Evolutionary conservation across 306 rosid genomes (phyloP), one percentile per base, ranked within the genome.

Genomic region (Inga leiocalycina): DNA sequence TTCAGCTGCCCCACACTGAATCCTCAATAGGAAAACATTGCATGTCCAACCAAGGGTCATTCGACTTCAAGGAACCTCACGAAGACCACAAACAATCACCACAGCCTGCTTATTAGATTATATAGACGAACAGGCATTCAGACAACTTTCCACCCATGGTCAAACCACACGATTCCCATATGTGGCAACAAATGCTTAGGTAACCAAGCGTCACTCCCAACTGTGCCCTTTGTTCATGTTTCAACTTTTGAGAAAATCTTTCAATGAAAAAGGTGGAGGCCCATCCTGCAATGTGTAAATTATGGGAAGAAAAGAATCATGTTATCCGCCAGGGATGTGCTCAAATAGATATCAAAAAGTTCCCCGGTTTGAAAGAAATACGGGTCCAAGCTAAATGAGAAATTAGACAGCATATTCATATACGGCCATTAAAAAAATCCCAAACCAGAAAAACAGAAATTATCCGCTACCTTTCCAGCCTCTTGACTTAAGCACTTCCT

Each of bases 181-280:
- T 30, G 83, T 39, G 76, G 72, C 82, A 80, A 86, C 80, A 72
- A 79, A 75, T 70, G 78, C 65, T 41, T 69, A 52, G 82, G 84
- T 59, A 84, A 76, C 52, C 64, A 44, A 20, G 82, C 84, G 69
- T 78, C 89, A 52, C 59, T 77, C 78, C 79, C 80, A 75, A 9
- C 66, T 44, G 46, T 27, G 37, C 17, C 27, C 77, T 46, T 20
- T 79, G 61, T 68, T 74, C 75, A 71, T 45, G 30, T 76, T 82
- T 90, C 85, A 93, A 84, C 97, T 87, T 85, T 88, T 86, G 71
- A 94, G 89, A 76, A 92, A 94, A 79, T 94, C 92, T 86, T 84
- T 81, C 83, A 93, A 82, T 80, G 95, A 90, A 88, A 96, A 96
- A 30, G 92, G 69, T 5, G 86, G 91, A 67, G 80, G 81, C 20